phyloP scores from a whole-genome alignment of 345 rosid genomes.

The Camelina hispida region DNA sequence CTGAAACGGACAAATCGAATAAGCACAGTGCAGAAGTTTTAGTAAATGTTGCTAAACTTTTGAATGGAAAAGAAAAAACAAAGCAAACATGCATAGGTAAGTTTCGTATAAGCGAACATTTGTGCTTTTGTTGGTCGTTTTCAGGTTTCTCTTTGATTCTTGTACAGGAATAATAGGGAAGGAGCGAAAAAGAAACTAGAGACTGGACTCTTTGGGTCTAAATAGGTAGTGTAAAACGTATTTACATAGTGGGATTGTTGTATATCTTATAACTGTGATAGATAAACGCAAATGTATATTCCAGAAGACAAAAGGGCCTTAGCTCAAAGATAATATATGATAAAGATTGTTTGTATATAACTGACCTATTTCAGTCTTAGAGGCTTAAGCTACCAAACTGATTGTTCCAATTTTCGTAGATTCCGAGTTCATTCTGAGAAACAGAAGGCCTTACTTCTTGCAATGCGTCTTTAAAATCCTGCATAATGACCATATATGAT shows the following conservation, averaged over 20 bases:
- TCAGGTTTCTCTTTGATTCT: conserved; percentile 5
- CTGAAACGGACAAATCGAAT: conserved; percentile 62
- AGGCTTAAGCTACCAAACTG: conserved; percentile 88
- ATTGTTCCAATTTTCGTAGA: conserved; percentile 84
- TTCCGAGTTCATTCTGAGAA: conserved; percentile 73
- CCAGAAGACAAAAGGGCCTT: conserved; percentile 13
- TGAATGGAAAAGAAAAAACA: neutral
- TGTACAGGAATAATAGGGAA: conserved; percentile 2
- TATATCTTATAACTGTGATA: conserved; percentile 34
- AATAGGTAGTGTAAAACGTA: conserved; percentile 32
- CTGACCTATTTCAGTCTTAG: conserved; percentile 45
- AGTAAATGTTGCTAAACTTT: conserved; percentile 36
- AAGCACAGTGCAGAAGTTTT: conserved; percentile 45
- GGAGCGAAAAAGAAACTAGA: conserved; percentile 3
- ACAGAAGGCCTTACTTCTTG: conserved; percentile 96
- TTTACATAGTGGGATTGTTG: conserved; percentile 29
- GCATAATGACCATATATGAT: conserved; percentile 17
- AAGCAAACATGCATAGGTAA: conserved; percentile 37
- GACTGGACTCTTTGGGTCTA: conserved; percentile 30
- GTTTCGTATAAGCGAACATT: neutral
- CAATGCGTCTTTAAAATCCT: conserved; percentile 82
- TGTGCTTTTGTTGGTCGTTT: conserved; percentile 14
- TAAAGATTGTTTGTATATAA: conserved; percentile 27
- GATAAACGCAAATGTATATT: conserved; percentile 24
- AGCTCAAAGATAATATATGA: conserved; percentile 21